phyloP scores from a whole-genome alignment of 345 rosid species.

The Viola odorata region DNA sequence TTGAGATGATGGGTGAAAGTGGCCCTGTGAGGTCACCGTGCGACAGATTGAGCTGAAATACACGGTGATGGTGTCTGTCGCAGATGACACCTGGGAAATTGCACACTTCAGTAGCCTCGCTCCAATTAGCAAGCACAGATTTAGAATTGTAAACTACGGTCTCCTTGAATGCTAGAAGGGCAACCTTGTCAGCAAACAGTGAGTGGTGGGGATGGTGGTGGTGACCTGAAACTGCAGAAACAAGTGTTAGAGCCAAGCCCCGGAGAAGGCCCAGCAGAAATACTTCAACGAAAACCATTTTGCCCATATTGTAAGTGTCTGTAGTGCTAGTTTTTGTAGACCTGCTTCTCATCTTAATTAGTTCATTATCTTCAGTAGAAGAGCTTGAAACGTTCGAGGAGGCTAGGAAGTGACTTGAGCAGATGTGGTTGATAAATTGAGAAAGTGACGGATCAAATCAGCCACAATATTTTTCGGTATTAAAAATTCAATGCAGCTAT shows the following conservation, averaged over 20 bases:
- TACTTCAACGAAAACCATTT: slow-evolving; percentile 21
- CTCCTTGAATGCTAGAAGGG: slow-evolving; percentile 43
- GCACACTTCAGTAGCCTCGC: slow-evolving; percentile 30
- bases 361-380: too few species aligned
- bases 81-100: slow-evolving; percentile 40
- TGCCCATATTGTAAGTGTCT: neutral
- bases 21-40: slow-evolving; percentile 21
- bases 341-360: too few species aligned
- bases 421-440: neutral
- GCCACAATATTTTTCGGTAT: slow-evolving; percentile 3
- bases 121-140: slow-evolving; percentile 38
- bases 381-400: too few species aligned
- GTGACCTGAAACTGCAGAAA: slow-evolving; percentile 12
- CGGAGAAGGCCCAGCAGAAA: slow-evolving; percentile 23
- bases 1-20: slow-evolving; percentile 38
- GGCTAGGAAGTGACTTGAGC: too few species aligned
- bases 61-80: slow-evolving; percentile 27
- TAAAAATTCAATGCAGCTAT: slow-evolving; percentile 10
- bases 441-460: neutral
- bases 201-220: slow-evolving; percentile 22
- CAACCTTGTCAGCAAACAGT: slow-evolving; percentile 35
- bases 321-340: neutral
- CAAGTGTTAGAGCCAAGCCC: slow-evolving; percentile 10
- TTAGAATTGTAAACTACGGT: slow-evolving; percentile 24
- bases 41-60: slow-evolving; percentile 23